Evolutionary conservation across 495 filamentous ascomycete species (phyloP).

Genomic region (Penicillium nucicola): DNA sequence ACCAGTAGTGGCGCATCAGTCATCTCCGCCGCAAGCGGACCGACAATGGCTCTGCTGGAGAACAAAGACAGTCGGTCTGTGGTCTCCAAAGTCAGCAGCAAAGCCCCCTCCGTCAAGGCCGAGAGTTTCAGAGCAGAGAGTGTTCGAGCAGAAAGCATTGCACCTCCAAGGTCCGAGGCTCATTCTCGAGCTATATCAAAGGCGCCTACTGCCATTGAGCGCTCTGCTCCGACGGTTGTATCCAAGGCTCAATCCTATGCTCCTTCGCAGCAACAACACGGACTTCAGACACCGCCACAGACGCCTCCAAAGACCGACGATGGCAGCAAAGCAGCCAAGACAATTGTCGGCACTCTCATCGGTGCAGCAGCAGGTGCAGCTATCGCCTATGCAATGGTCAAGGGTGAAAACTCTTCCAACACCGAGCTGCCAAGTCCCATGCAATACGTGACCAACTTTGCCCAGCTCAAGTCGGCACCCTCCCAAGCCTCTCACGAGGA

Average conservation of each 20-base stretch:
- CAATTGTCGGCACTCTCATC: slow-evolving; percentile 70
- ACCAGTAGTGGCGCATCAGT: slow-evolving; percentile 12
- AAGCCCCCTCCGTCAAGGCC: slow-evolving; percentile 27
- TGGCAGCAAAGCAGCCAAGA: slow-evolving; percentile 43
- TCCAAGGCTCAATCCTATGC: slow-evolving; percentile 22
- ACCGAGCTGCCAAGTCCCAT: slow-evolving; percentile 18
- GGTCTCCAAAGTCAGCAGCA: slow-evolving; percentile 34
- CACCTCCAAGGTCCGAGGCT: slow-evolving; percentile 24
- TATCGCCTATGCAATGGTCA: slow-evolving; percentile 69
- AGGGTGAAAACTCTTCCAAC: slow-evolving; percentile 35
- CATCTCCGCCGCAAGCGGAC: slow-evolving; percentile 25
- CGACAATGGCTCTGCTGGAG: slow-evolving; percentile 35
- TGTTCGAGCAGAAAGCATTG: slow-evolving; percentile 28
- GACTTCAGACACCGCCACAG: slow-evolving; percentile 24
- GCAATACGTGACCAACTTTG: slow-evolving; percentile 26
- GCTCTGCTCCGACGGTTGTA: slow-evolving; percentile 24
- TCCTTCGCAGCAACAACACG: slow-evolving; percentile 27
- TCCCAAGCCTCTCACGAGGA: slow-evolving; percentile 17
- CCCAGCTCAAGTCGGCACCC: slow-evolving; percentile 25
- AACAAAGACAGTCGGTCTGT: slow-evolving; percentile 29
- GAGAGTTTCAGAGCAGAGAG: slow-evolving; percentile 24
- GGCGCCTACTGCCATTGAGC: slow-evolving; percentile 28
- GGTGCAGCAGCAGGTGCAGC: slow-evolving; percentile 75
- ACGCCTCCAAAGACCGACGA: slow-evolving; percentile 35
- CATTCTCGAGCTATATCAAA: slow-evolving; percentile 30